phyloP scores from a whole-genome alignment of 2,329 filamentous ascomycete species.

The Laburnicola sp. region DNA sequence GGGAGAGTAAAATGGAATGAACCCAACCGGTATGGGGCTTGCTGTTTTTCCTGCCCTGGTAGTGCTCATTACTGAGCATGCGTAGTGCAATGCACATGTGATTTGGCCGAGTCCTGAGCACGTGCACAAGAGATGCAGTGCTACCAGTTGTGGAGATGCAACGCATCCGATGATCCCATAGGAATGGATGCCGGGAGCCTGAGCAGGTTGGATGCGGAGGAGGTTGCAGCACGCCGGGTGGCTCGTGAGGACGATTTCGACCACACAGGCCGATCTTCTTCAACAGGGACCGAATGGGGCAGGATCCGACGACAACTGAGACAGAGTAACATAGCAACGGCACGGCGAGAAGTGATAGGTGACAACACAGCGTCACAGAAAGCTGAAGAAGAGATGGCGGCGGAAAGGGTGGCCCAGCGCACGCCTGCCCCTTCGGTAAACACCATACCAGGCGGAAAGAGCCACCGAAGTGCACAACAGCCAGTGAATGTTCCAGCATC shows the following conservation, averaged over 20 bases:
- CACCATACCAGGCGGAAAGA: neutral
- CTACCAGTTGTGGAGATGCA: neutral
- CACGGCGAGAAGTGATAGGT: slow-evolving; percentile 3
- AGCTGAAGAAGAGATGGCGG: slow-evolving; percentile 9
- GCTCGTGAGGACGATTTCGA: neutral
- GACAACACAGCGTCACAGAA: slow-evolving; percentile 10
- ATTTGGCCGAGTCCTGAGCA: neutral
- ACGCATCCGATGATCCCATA: neutral
- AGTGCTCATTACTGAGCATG: too few species aligned
- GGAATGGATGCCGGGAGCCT: neutral
- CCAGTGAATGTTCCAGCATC: neutral
- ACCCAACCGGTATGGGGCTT: too few species aligned
- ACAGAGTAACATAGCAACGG: slow-evolving; percentile 1
- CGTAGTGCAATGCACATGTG: neutral
- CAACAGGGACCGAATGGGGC: neutral
- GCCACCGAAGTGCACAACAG: neutral
- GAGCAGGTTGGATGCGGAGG: neutral
- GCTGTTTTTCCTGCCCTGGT: too few species aligned
- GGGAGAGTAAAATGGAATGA: too few species aligned
- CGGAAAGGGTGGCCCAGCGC: slow-evolving; percentile 6
- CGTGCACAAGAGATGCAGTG: neutral
- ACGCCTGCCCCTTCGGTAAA: neutral
- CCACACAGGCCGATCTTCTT: neutral
- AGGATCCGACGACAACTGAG: neutral
- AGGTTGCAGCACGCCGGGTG: neutral